Conservation (phyloP, 148 eudicot genomes). For the Vaccinium darrowii region DNA sequence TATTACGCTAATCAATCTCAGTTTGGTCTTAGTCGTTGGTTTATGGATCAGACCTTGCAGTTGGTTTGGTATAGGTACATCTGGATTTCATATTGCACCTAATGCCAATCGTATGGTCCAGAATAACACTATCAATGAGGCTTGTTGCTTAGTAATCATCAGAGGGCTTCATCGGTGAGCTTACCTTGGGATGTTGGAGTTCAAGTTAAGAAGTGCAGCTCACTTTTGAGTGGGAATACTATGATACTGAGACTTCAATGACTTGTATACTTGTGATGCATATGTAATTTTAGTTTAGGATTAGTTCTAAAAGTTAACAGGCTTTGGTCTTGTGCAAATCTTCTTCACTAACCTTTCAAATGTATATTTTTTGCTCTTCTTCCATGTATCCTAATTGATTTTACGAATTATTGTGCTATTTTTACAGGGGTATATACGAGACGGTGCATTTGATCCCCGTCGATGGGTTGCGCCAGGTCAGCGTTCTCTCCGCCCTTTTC, state of each 20-base stretch:
- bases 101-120: neutral
- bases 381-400: neutral
- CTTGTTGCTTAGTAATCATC: neutral
- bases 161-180: neutral
- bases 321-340: neutral
- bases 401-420: neutral
- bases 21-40: neutral
- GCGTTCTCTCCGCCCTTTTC: conserved; percentile 58
- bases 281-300: neutral
- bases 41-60: neutral
- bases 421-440: conserved; percentile 71
- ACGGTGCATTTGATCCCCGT: conserved; percentile 86
- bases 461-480: conserved; percentile 97
- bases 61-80: neutral
- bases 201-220: neutral
- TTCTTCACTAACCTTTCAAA: neutral
- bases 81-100: neutral
- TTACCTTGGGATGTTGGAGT: neutral
- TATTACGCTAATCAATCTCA: neutral
- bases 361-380: neutral
- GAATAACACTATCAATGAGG: neutral
- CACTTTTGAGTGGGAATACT: conserved; percentile 3
- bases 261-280: neutral
- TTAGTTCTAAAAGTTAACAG: neutral
- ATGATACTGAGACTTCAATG: neutral